Evolutionary conservation across 2,329 filamentous ascomycete species (phyloP).

Genomic region (Ascosphaera apis): DNA sequence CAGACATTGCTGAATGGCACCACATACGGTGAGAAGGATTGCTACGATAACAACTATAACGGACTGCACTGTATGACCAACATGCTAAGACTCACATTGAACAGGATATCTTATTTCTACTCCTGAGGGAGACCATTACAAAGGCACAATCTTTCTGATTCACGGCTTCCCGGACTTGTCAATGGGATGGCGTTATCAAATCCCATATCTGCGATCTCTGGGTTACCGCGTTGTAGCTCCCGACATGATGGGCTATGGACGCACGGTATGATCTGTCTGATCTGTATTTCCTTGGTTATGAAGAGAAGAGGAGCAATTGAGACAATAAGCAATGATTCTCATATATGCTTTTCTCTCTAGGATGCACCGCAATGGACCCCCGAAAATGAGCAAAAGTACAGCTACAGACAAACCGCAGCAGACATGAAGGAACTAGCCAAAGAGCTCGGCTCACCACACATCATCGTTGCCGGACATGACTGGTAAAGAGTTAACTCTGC

Average conservation of each 20-base stretch:
- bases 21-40: constrained; percentile 35
- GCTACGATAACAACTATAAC: neutral
- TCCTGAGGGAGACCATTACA: constrained; percentile 18
- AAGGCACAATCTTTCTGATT: constrained; percentile 26
- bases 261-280: constrained; percentile 29
- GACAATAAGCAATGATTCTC: too few relatives aligned
- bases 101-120: constrained; percentile 30
- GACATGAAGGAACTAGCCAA: constrained; percentile 53
- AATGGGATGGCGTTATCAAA: constrained; percentile 75
- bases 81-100: neutral
- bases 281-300: neutral
- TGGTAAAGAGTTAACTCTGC: constrained; percentile 26
- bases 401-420: constrained; percentile 45
- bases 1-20: constrained; percentile 41
- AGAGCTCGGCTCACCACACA: constrained; percentile 29
- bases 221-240: constrained; percentile 61
- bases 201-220: constrained; percentile 48
- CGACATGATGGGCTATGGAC: constrained; percentile 70
- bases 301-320: neutral
- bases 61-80: neutral
- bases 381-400: constrained; percentile 38
- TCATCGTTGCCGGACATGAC: constrained; percentile 79
- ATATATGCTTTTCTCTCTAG: constrained; percentile 9
- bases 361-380: constrained; percentile 32
- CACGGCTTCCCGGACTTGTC: constrained; percentile 69